Conservation (phyloP, 208 protist species). For the Wallacemonas collosoma region DNA sequence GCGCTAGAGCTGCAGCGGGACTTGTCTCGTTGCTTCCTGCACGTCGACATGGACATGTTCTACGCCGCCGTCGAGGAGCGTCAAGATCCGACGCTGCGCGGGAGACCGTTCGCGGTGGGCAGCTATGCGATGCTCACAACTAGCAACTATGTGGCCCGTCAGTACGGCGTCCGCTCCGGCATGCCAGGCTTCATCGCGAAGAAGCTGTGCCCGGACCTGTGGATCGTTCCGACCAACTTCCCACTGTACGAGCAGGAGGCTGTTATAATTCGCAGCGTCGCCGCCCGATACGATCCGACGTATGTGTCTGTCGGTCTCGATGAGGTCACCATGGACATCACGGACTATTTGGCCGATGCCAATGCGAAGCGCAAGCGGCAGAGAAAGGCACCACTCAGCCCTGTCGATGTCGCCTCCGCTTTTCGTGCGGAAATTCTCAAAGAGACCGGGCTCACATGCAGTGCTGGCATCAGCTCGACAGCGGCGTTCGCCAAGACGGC, state of each 20-base stretch:
- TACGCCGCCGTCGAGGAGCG: conserved; percentile 85
- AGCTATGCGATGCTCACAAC: conserved; percentile 91
- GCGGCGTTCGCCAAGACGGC: conserved; percentile 82
- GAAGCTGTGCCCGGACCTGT: conserved; percentile 78
- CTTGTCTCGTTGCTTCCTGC: conserved; percentile 53
- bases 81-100: conserved; percentile 66
- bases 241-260: conserved; percentile 54
- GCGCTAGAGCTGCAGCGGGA: conserved; percentile 45
- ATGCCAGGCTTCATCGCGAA: conserved; percentile 94
- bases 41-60: conserved; percentile 93
- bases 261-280: conserved; percentile 52
- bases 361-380: not conserved
- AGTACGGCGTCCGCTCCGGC: conserved; percentile 91
- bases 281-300: conserved; percentile 69
- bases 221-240: conserved; percentile 72
- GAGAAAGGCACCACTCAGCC: conserved; percentile 16
- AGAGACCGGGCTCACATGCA: conserved; percentile 66
- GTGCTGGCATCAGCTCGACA: conserved; percentile 73
- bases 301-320: conserved; percentile 64
- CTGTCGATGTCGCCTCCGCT: conserved; percentile 39
- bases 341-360: conserved; percentile 32
- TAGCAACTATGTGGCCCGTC: conserved; percentile 92
- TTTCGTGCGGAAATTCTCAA: conserved; percentile 54
- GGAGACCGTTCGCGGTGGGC: conserved; percentile 93
- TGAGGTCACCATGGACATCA: conserved; percentile 80